A percentile compares a stretch with the other conserved stretches of the same genome.
Conservation (phyloP, 257 asterid species). For the Solanum tacnaense region DNA sequence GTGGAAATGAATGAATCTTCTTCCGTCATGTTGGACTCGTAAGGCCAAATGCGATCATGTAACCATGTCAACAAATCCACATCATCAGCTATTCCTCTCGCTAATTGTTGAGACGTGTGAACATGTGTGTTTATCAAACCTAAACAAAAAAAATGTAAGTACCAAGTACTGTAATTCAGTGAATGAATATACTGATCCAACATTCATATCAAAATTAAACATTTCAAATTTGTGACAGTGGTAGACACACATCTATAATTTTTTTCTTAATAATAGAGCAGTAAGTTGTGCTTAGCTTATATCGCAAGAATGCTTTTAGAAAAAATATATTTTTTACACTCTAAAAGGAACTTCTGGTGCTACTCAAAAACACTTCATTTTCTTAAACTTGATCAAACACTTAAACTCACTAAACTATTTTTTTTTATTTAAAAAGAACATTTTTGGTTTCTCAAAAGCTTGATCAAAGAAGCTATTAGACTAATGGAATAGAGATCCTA, state of each 20-base stretch:
- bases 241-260: no score
- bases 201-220: no score
- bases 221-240: no score
- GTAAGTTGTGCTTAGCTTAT: no score
- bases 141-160: not conserved
- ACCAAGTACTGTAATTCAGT: no score
- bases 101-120: slow-evolving; percentile 77
- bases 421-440: not conserved
- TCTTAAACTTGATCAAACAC: no score
- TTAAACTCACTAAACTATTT: not conserved
- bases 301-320: no score
- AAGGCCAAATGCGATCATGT: slow-evolving; percentile 73
- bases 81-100: slow-evolving; percentile 72
- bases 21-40: slow-evolving; percentile 63
- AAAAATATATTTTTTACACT: no score
- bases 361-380: no score
- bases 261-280: no score
- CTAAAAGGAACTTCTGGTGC: no score
- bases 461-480: not conserved
- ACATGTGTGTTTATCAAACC: slow-evolving; percentile 75
- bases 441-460: not conserved
- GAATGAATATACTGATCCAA: no score
- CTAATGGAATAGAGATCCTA: not conserved
- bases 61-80: slow-evolving; percentile 79
- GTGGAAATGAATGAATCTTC: slow-evolving; percentile 68